Evolutionary conservation across 2,329 filamentous ascomycete species (phyloP).

Genomic region (Lizonia empirigonia): DNA sequence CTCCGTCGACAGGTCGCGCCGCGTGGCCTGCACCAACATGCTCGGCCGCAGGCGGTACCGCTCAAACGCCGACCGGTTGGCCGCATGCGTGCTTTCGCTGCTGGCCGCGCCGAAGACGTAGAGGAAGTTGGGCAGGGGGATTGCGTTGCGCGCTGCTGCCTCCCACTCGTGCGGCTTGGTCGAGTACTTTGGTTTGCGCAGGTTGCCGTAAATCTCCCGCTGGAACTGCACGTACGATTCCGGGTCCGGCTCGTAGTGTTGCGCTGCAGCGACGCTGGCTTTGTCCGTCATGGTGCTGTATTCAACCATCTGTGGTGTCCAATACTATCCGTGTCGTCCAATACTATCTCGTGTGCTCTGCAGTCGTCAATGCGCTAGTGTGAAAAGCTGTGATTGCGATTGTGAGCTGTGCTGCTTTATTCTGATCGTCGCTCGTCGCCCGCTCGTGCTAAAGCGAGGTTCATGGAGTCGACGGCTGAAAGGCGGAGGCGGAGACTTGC

Average conservation of each 20-base stretch:
- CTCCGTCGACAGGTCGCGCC: conserved; percentile 36
- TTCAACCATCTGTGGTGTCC: background rate
- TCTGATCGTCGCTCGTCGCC: no score
- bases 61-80: conserved; percentile 49
- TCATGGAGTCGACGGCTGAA: background rate
- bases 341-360: no score
- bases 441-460: no score
- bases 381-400: no score
- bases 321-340: no score
- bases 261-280: conserved; percentile 3
- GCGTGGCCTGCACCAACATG: conserved; percentile 50
- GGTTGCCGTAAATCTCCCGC: conserved; percentile 46
- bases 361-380: no score
- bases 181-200: conserved; percentile 48
- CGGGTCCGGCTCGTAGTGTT: conserved; percentile 45
- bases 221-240: conserved; percentile 41
- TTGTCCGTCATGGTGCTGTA: background rate
- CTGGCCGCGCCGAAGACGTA: conserved; percentile 50
- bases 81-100: conserved; percentile 43
- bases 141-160: conserved; percentile 37
- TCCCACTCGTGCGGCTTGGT: conserved; percentile 51
- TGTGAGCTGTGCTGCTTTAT: no score
- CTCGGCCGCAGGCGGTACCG: conserved; percentile 48
- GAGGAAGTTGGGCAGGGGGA: conserved; percentile 48
- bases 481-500: conserved; percentile 9